These are phyloP conservation scores for Bondarzewia mesenterica DNA, from an alignment of 1,284 basidiomycete genomes.

Conservation along the genomic window DNA sequence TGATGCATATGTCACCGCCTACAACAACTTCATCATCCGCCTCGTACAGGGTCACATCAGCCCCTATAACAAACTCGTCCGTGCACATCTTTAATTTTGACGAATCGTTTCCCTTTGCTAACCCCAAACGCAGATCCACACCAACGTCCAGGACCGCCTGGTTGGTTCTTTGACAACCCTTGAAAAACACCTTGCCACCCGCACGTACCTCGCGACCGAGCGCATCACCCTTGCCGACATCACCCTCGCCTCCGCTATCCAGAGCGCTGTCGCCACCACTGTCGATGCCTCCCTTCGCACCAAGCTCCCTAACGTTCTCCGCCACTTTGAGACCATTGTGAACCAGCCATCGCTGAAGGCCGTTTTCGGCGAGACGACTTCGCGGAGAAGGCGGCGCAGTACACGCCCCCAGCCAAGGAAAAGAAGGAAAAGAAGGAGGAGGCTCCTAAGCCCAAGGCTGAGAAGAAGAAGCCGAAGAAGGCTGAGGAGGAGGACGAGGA, in stretches of 20 bases:
- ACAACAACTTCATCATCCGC: conserved; percentile 20
- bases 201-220: conserved; percentile 90
- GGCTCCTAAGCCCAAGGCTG: conserved; percentile 43
- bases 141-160: conserved; percentile 40
- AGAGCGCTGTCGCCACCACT: conserved; percentile 38
- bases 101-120: background rate
- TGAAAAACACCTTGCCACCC: conserved; percentile 66
- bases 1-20: conserved; percentile 44
- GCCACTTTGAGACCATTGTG: conserved; percentile 78
- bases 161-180: conserved; percentile 55
- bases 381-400: conserved; percentile 67
- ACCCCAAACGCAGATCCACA: conserved; percentile 42
- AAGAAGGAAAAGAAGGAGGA: conserved; percentile 52
- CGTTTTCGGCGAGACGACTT: conserved; percentile 54
- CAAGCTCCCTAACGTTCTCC: conserved; percentile 72
- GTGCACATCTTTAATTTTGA: conserved; percentile 17
- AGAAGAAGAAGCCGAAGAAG: conserved; percentile 54
- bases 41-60: conserved; percentile 35
- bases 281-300: conserved; percentile 61
- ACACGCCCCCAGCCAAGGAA: conserved; percentile 68
- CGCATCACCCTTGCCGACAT: conserved; percentile 93
- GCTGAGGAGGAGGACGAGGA: conserved; percentile 58
- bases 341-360: conserved; percentile 74
- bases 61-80: conserved; percentile 60
- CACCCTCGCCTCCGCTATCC: conserved; percentile 53